These are phyloP conservation scores for Kwoniella newhampshirensis DNA, from an alignment of 768 basidiomycete species.

Conservation along the genomic window DNA sequence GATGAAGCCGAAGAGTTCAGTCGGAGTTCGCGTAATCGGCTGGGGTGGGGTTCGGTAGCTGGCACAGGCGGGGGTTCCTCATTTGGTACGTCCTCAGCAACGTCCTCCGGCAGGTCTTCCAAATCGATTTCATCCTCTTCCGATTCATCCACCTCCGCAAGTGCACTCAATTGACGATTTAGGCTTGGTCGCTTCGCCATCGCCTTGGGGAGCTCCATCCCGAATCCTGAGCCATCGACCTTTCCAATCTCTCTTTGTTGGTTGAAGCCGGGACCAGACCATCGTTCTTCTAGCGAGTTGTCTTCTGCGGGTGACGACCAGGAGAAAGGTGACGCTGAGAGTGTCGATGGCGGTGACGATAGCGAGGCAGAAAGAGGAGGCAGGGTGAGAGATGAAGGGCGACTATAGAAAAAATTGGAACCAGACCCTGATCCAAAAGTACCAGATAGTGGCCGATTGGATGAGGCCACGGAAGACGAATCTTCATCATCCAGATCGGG, in stretches of 20 bases:
- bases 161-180: constrained; percentile 28
- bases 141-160: constrained; percentile 45
- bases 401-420: constrained; percentile 17
- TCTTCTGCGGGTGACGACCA: constrained; percentile 17
- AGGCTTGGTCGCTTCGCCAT: constrained; percentile 32
- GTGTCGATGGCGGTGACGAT: constrained; percentile 6
- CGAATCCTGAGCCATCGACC: constrained; percentile 13
- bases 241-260: constrained; percentile 24
- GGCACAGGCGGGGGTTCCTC: constrained; percentile 4
- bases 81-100: background rate
- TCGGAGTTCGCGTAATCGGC: constrained; percentile 26
- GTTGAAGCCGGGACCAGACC: constrained; percentile 17
- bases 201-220: constrained; percentile 13
- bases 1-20: constrained; percentile 21
- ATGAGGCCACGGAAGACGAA: constrained; percentile 29
- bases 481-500: constrained; percentile 46
- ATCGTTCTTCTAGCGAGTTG: constrained; percentile 20
- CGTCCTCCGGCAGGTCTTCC: background rate
- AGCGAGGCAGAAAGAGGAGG: constrained; percentile 17
- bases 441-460: constrained; percentile 33
- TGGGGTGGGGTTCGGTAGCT: constrained; percentile 1
- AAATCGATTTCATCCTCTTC: constrained; percentile 33
- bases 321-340: constrained; percentile 15
- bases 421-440: constrained; percentile 19
- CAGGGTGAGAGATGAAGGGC: constrained; percentile 15